These are phyloP conservation scores for Diplocarpon rosae DNA, from an alignment of 2,329 filamentous ascomycete species.

Conservation along the genomic window DNA sequence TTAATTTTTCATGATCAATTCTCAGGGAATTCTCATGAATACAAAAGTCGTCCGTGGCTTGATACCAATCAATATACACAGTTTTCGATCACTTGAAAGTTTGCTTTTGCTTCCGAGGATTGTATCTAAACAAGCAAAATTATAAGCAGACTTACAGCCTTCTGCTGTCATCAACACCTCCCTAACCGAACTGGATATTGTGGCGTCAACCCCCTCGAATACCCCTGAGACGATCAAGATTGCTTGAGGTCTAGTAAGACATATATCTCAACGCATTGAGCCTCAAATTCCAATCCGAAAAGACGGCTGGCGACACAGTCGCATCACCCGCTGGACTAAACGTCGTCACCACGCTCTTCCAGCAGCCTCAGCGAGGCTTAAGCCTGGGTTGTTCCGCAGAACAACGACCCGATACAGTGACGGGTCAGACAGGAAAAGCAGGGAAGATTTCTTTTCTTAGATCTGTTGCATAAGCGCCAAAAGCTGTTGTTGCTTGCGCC, in stretches of 20 bases:
- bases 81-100: too few relatives aligned
- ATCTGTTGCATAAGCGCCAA: constrained; percentile 11
- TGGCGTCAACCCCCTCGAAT: neutral
- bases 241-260: neutral
- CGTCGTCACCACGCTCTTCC: constrained; percentile 5
- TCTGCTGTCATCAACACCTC: neutral
- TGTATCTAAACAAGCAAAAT: too few relatives aligned
- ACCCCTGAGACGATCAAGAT: constrained; percentile 2
- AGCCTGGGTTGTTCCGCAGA: neutral
- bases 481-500: constrained; percentile 12
- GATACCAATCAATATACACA: too few relatives aligned
- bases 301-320: too few relatives aligned
- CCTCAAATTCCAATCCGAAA: neutral
- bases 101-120: too few relatives aligned
- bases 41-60: too few relatives aligned
- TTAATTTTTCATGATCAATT: too few relatives aligned
- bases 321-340: neutral
- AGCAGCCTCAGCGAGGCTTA: neutral
- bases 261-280: neutral
- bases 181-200: neutral
- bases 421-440: constrained; percentile 4
- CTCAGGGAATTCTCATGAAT: too few relatives aligned
- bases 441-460: constrained; percentile 2
- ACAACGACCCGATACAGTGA: neutral
- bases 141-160: neutral